Percentiles rank a stretch among this genome's conserved stretches.
phyloP scores from a whole-genome alignment of 2,329 filamentous ascomycete species.

The Fusarium virguliforme region DNA sequence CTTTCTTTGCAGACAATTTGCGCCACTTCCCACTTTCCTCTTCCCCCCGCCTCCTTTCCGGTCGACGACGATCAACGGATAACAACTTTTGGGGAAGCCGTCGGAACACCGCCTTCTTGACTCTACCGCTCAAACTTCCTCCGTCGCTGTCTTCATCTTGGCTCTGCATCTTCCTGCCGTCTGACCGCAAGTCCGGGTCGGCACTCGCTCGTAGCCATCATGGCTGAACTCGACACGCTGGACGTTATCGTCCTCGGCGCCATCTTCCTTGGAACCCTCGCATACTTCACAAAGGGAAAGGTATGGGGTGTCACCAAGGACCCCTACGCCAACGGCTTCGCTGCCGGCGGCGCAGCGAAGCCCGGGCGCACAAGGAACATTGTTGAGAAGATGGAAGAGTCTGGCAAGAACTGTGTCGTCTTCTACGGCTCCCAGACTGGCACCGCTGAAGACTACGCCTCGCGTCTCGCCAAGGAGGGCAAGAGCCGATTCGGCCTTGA shows the following conservation, averaged over 20 bases:
- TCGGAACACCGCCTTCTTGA: constrained; percentile 25
- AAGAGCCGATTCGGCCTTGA: constrained; percentile 96
- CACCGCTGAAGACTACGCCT: constrained; percentile 98
- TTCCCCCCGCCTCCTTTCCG: constrained; percentile 50
- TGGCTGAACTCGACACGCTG: constrained; percentile 97
- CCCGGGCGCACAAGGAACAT: constrained; percentile 92
- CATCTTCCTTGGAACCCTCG: constrained; percentile 88
- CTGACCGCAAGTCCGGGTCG: constrained; percentile 22
- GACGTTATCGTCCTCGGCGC: constrained; percentile 92
- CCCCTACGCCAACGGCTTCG: constrained; percentile 84
- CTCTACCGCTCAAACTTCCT: constrained; percentile 13
- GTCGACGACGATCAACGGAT: constrained; percentile 46
- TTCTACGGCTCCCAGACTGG: constrained; percentile 99
- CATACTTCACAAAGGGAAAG: constrained; percentile 98
- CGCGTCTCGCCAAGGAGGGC: constrained; percentile 95
- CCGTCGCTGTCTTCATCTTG: constrained; percentile 1
- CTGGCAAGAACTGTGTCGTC: constrained; percentile 95
- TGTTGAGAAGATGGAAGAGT: constrained; percentile 95
- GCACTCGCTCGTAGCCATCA: constrained; percentile 61
- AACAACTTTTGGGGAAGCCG: constrained; percentile 26
- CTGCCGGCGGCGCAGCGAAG: constrained; percentile 80
- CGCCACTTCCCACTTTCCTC: constrained; percentile 47
- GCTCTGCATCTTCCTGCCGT: neutral
- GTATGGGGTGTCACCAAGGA: constrained; percentile 93
- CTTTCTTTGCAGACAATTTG: constrained; percentile 40